A percentile compares a stretch with the other conserved stretches of the same genome.
Conservation (phyloP, 148 eudicot genomes). For the Chenopodium suecicum region DNA sequence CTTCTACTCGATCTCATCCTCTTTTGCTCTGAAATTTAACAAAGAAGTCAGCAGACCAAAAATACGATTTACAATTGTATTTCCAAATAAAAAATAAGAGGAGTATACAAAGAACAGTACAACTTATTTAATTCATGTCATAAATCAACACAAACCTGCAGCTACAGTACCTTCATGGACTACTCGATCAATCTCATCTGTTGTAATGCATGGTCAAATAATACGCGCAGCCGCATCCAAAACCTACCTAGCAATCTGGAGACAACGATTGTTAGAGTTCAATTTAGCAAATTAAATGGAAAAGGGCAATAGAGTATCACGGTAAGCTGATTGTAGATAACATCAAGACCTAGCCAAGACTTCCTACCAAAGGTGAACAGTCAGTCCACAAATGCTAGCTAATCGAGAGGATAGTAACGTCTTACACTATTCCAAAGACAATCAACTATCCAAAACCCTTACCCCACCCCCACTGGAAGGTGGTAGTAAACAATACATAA, state of each 20-base stretch:
- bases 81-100: too few species aligned
- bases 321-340: not conserved
- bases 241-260: conserved; percentile 85
- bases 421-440: too few species aligned
- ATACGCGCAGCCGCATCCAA: conserved; percentile 96
- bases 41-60: too few species aligned
- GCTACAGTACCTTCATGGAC: conserved; percentile 91
- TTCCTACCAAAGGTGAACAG: not conserved
- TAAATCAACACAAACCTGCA: conserved; percentile 62
- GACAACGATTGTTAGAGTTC: conserved; percentile 1
- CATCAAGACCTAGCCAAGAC: not conserved
- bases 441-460: too few species aligned
- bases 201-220: conserved; percentile 82
- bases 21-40: too few species aligned
- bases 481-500: too few species aligned
- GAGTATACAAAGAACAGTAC: too few species aligned
- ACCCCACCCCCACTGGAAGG: too few species aligned
- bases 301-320: not conserved
- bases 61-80: too few species aligned
- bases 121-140: not conserved
- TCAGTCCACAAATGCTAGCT: too few species aligned
- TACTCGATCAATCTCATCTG: conserved; percentile 82
- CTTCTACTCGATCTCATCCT: too few species aligned
- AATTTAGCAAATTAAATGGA: conserved; percentile 6
- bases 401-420: too few species aligned